Percentiles rank a stretch among this genome's conserved stretches.
These are phyloP conservation scores for Cyclostephanos tholiformis DNA, from an alignment of 108 stramenopile genomes.

Conservation along the genomic window DNA sequence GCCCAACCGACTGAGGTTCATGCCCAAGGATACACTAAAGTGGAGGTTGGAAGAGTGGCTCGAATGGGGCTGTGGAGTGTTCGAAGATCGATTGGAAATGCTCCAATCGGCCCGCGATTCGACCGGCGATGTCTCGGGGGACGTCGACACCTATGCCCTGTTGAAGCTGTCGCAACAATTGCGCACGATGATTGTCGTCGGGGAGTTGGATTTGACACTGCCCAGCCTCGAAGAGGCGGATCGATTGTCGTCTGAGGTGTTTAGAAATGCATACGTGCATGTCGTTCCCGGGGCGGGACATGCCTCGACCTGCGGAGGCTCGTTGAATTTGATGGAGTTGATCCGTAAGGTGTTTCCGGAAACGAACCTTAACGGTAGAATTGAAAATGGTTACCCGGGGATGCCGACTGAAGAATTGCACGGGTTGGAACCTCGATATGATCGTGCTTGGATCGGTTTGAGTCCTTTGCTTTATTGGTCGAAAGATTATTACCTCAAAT, in stretches of 20 bases:
- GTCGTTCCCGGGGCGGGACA: slow-evolving; percentile 83
- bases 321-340: slow-evolving; percentile 66
- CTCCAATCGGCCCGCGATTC: slow-evolving; percentile 19
- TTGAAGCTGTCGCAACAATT: slow-evolving; percentile 36
- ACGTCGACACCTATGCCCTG: slow-evolving; percentile 10
- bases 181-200: slow-evolving; percentile 73
- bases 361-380: slow-evolving; percentile 21
- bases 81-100: slow-evolving; percentile 41
- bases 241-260: slow-evolving; percentile 52
- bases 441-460: slow-evolving; percentile 68
- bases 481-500: slow-evolving; percentile 43
- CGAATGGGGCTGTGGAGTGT: slow-evolving; percentile 53
- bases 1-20: slow-evolving; percentile 63
- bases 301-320: slow-evolving; percentile 82
- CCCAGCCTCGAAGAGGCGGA: slow-evolving; percentile 80
- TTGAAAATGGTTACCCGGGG: background rate
- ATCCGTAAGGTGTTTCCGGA: slow-evolving; percentile 65
- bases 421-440: slow-evolving; percentile 80
- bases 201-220: slow-evolving; percentile 77
- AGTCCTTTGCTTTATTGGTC: slow-evolving; percentile 79
- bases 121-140: slow-evolving; percentile 4
- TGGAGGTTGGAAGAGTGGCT: slow-evolving; percentile 85
- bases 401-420: slow-evolving; percentile 19
- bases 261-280: slow-evolving; percentile 55
- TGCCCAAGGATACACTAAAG: slow-evolving; percentile 74